Base-by-base conservation (phyloP, 345 rosid genomes). In the Citrus australasica region DNA sequence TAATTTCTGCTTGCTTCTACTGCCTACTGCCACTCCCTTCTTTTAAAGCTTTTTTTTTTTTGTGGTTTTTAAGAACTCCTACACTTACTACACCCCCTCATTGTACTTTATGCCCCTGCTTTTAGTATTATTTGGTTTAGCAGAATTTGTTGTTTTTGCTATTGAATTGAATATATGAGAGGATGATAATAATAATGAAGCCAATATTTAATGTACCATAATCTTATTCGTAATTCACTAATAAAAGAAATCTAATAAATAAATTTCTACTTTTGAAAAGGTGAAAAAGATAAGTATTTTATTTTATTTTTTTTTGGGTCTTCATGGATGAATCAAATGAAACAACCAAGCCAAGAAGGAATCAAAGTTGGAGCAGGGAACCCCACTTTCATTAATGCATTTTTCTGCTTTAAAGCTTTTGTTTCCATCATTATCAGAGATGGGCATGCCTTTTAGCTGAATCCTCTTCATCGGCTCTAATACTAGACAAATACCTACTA, bases 311-410 rank as follows among this genome's bases (percentile, higher is more conserved):
- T 42, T 11, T 42, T 3, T 0, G 51, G 17, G 51, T 13, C 5
- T 13, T 46, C 5, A 17, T 17, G 19, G 58, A 53, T 17, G 55
- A 53, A 53, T 5, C 21, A 53, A 53, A 16, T 53, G 58, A 53
- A 51, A 21, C 56, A 53, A 6, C 7, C 22, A 53, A 22, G 58
- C 21, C 22, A 17, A 22, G 60, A 32, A 65, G 5, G 16, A 10
- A 25, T 16, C 61, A 59, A 22, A 48, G 76, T 51, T 48, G 66
- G 70, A 76, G 69, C 51, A 46, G 68, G 28, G 37, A 61, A 46
- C 78, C 86, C 83, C 74, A 63, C 74, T n/a, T 21, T 66, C 33
- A 79, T 74, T 35, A 38, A 69, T 79, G 78, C 58, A 32, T 30
- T 67, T 67, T 75, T 48, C 51, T 51, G 14, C 71, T 76, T 65